These are phyloP conservation scores for Lycium barbarum DNA, from an alignment of 257 asterid genomes.

Conservation along the genomic window DNA sequence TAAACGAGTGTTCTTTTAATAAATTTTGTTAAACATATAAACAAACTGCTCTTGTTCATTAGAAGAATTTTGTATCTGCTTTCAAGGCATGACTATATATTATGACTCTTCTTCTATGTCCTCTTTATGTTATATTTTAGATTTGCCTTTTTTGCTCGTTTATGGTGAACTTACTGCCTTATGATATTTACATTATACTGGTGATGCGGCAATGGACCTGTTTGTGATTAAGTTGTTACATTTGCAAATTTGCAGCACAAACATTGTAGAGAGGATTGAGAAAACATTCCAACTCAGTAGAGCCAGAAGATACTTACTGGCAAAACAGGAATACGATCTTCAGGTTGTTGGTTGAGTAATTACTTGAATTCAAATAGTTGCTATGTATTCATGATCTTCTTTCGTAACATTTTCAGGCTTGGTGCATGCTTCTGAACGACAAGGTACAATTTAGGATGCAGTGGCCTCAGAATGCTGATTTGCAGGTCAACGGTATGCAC, in stretches of 20 bases:
- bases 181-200: background rate
- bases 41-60: background rate
- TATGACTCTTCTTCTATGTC: background rate
- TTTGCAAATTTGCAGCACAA: slow-evolving; percentile 54
- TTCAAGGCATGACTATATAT: background rate
- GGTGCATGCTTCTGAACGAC: slow-evolving; percentile 94
- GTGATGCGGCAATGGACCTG: background rate
- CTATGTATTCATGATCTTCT: slow-evolving; percentile 6
- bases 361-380: background rate
- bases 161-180: background rate
- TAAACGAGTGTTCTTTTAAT: background rate
- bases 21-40: background rate
- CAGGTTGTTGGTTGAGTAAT: slow-evolving; percentile 59
- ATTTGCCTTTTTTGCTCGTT: background rate
- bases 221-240: slow-evolving; percentile 5
- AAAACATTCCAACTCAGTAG: slow-evolving; percentile 82
- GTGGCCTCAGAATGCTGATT: slow-evolving; percentile 87
- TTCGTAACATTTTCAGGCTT: slow-evolving; percentile 57
- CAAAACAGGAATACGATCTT: slow-evolving; percentile 82
- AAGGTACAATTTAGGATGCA: slow-evolving; percentile 92
- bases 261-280: slow-evolving; percentile 75
- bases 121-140: background rate
- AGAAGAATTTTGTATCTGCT: background rate
- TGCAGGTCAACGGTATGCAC: slow-evolving; percentile 83
- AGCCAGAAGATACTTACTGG: slow-evolving; percentile 72